These are phyloP conservation scores for Fusarium scirpi DNA, from an alignment of 2,329 filamentous ascomycete species.

Conservation along the genomic window DNA sequence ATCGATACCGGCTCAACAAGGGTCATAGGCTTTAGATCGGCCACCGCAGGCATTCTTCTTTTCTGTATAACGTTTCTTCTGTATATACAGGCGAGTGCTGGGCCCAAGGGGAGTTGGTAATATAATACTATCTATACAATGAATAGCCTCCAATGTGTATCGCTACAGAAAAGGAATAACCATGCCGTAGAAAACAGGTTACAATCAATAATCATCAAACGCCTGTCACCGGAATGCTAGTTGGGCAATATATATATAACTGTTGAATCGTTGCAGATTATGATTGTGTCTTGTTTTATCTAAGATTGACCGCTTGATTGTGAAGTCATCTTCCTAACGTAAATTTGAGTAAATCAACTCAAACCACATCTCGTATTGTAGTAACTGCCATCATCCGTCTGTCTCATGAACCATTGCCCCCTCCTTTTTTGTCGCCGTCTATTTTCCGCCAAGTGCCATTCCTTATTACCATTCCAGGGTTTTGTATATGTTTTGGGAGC, in stretches of 20 bases:
- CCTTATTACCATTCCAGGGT: constrained; percentile 25
- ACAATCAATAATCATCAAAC: background rate
- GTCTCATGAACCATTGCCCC: constrained; percentile 26
- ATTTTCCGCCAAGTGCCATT: constrained; percentile 5
- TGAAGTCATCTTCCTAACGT: background rate
- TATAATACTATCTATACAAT: constrained; percentile 5
- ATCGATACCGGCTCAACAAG: background rate
- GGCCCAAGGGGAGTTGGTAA: background rate
- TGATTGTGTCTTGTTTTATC: constrained; percentile 29
- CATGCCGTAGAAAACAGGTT: background rate
- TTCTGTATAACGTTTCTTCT: background rate
- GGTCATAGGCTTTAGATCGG: background rate
- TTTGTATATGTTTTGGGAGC: constrained; percentile 12
- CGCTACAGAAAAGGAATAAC: background rate
- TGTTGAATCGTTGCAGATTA: background rate
- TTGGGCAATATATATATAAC: background rate
- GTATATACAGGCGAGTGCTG: background rate
- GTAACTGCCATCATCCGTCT: constrained; percentile 30
- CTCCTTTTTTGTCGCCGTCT: constrained; percentile 17
- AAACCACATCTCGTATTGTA: constrained; percentile 18
- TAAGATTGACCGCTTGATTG: constrained; percentile 20
- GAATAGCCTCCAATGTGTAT: constrained; percentile 1
- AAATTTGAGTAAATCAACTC: constrained; percentile 13
- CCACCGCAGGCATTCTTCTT: background rate
- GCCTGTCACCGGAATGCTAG: background rate